Base-by-base conservation (phyloP, 2,329 filamentous ascomycete species). In the Colletotrichum theobromicola region DNA sequence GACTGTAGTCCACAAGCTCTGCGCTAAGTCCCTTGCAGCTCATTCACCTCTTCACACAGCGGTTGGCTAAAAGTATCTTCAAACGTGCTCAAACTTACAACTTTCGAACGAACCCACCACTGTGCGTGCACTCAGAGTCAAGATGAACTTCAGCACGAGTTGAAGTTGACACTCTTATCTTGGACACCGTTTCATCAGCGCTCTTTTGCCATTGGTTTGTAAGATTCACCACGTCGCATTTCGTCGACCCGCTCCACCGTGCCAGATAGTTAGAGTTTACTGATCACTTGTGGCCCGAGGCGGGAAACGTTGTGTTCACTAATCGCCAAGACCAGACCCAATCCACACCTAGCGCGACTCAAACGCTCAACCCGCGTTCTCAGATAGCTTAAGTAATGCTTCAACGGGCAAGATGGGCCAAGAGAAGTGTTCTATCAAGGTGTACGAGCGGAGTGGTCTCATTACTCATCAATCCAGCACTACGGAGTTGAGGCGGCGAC, bases 131-230 rank as follows among this genome's bases (percentile, higher is more conserved):
- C 42, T 50, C n/a, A 1, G 42, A 50, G n/a, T 2, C 42, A 50
- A 13, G 0, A 50, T 13, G n/a, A 50, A 50, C 42, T 21, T 50
- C 10, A 8, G 7, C 35, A 16, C 15, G 4, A 1, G 2, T 5
- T 9, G 16, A 42, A 1, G 2, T 5, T 9, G 16, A 42, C 7
- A 42, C 10, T n/a, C 2, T 46, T 21, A 18, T 46, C 42, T 4
- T 13, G 42, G 0, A 1, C n/a, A 50, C 42, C 13, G 0, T 12
- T 50, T 10, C 42, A 7, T 50, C 13, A 37, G 34, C 15, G 0
- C 26, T 18, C 2, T 30, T 7, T 18, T 30, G 7, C 4, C 12
- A 12, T 0, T 58, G 26, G n/a, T 58, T 30, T 18, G 26, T 30
- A 58, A 58, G 26, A n/a, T 58, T 21, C 46, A 4, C n/a, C 9